Percentiles rank a stretch among this genome's conserved stretches.
Evolutionary conservation across 139 green algal genomes (phyloP).

Genomic region (Yamagishiella unicocca): DNA sequence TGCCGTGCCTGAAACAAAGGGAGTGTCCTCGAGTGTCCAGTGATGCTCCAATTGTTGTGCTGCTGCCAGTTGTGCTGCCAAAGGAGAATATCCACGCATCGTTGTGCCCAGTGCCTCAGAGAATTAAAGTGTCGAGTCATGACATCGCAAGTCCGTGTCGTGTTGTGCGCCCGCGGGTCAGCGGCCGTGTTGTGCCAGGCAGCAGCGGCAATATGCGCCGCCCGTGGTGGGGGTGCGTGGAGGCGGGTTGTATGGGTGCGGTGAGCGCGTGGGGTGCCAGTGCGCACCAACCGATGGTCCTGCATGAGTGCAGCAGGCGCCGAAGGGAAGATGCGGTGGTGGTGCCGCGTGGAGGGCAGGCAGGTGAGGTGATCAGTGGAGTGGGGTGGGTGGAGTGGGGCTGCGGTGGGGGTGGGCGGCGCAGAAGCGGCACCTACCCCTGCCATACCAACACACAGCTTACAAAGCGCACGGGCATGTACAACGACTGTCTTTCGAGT

Average conservation of each 20-base stretch:
- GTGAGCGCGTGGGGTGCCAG: not conserved
- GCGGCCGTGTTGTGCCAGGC: slow-evolving; percentile 12
- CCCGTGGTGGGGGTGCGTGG: slow-evolving; percentile 2
- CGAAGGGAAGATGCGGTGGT: slow-evolving; percentile 6
- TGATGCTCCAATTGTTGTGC: not conserved
- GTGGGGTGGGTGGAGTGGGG: no score
- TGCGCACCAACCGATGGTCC: slow-evolving; percentile 11
- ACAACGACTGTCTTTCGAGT: no score
- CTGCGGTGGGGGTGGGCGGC: no score
- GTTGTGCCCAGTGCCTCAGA: not conserved
- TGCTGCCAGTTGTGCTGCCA: not conserved
- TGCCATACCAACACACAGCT: no score
- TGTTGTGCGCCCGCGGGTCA: slow-evolving; percentile 1
- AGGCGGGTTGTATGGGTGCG: slow-evolving; percentile 8
- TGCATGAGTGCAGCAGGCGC: slow-evolving; percentile 20
- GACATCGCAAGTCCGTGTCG: not conserved
- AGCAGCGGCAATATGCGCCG: not conserved
- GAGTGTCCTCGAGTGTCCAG: not conserved
- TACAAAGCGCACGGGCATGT: no score
- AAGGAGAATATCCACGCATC: not conserved
- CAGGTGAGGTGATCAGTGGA: no score
- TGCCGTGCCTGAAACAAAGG: not conserved
- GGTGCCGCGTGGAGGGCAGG: slow-evolving; percentile 2
- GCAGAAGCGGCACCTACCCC: no score
- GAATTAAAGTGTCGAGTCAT: not conserved